Evolutionary conservation across 768 basidiomycete genomes (phyloP).

Genomic region (Austroboletus festivus): DNA sequence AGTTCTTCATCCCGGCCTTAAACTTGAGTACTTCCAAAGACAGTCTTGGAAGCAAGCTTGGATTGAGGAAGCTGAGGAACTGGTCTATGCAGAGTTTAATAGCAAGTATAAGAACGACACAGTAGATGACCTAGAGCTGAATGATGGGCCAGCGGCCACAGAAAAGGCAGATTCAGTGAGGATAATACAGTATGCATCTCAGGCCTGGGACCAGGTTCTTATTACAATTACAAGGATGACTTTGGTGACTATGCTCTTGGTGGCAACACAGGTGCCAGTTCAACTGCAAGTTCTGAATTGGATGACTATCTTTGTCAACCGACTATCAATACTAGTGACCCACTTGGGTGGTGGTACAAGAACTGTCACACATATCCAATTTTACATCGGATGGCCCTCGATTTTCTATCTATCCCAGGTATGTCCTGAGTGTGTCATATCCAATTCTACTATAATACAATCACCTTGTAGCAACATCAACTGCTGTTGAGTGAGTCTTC

Average conservation of each 20-base stretch:
- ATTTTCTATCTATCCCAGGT: constrained; percentile 23
- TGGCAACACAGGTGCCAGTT: no score
- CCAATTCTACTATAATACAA: no score
- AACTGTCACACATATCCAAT: constrained; percentile 9
- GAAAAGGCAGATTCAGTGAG: no score
- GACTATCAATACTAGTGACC: constrained; percentile 3
- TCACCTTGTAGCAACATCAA: no score
- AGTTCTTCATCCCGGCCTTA: neutral
- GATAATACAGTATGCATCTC: no score
- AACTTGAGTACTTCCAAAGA: neutral
- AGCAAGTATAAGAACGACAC: neutral
- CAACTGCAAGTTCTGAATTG: neutral
- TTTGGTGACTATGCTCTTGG: neutral
- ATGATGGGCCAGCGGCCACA: neutral
- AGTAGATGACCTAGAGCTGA: neutral
- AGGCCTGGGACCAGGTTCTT: no score
- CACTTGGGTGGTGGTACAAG: constrained; percentile 14
- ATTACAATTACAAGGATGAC: no score
- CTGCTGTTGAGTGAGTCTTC: no score
- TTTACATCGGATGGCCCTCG: constrained; percentile 17
- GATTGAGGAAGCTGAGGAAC: neutral
- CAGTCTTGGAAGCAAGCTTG: neutral
- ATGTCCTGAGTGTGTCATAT: no score
- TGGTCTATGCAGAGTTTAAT: neutral
- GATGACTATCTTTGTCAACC: neutral